These are phyloP conservation scores for Pilatotrama ljubarskyi DNA, from an alignment of 768 basidiomycete species.

Conservation along the genomic window DNA sequence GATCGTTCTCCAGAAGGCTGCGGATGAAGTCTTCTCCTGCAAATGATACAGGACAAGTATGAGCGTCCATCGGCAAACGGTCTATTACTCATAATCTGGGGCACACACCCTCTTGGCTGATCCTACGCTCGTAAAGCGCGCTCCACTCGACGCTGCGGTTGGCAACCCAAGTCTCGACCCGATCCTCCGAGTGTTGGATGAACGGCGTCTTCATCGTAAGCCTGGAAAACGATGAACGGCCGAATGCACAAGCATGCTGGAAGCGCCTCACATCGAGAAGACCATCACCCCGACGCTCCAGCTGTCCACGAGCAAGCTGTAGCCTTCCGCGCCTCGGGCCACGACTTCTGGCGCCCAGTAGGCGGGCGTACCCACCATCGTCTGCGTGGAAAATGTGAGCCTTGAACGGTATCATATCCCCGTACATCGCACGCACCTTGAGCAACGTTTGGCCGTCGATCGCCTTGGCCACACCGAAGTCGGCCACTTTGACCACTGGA, in stretches of 20 bases:
- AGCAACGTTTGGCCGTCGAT: conserved; percentile 78
- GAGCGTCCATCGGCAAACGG: neutral
- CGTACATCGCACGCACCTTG: conserved; percentile 46
- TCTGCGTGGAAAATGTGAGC: conserved; percentile 44
- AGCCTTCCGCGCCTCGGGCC: conserved; percentile 62
- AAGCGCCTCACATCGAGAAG: conserved; percentile 74
- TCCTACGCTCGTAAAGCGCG: conserved; percentile 38
- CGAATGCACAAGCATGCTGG: neutral
- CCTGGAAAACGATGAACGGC: conserved; percentile 42
- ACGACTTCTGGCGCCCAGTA: conserved; percentile 96
- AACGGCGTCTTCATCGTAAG: conserved; percentile 79
- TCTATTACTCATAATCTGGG: neutral
- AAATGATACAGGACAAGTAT: neutral
- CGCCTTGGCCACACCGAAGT: conserved; percentile 96
- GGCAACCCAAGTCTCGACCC: conserved; percentile 61
- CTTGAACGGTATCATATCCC: neutral
- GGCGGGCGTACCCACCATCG: conserved; percentile 95
- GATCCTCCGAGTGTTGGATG: conserved; percentile 66
- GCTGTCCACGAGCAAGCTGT: conserved; percentile 88
- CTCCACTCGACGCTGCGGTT: conserved; percentile 64
- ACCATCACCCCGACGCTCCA: conserved; percentile 97
- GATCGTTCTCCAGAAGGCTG: conserved; percentile 63
- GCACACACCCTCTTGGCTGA: conserved; percentile 51
- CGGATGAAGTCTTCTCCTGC: conserved; percentile 68
- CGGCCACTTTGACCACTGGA: conserved; percentile 84